Evolutionary conservation across 2,329 filamentous ascomycete species (phyloP), one percentile per base, ranked within the genome.

Genomic region (Ciborinia camelliae): DNA sequence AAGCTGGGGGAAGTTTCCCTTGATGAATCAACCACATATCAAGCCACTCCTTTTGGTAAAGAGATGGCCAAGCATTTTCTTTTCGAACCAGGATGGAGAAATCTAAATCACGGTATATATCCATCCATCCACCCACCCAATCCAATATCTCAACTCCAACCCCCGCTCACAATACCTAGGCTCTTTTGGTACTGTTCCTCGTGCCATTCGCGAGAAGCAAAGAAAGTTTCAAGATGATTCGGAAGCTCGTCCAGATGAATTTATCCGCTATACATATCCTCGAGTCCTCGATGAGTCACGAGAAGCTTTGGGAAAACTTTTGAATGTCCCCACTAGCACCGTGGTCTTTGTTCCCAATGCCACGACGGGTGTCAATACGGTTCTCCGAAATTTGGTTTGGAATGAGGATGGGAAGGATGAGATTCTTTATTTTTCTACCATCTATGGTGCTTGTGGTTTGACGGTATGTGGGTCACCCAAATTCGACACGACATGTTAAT

Each of bases 341-440:
- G 79, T 90, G 47, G 92, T 96, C 0, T 88, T 96, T 68, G 86
- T 96, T 0, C 80, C 84, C 65, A 97, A 97, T 75, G 91, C 92
- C 15, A 96, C 91, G 0, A 88, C 84, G 0, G 91, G 86, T 30
- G 77, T 92, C 54, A 94, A 95, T 77, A 90, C 87, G 0, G 85
- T 96, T 6, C 82, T 97, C n/a, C 86, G 89, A 50, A 93, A 90
- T 74, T 76, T 97, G 2, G 73, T 75, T 1, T 96, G 88, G 82
- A 75, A 84, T 45, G 75, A 80, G 0, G 88, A 89, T 67, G 71
- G 73, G 2, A 73, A 71, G 14, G 93, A 97, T 73, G 86, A 89
- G 67, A 90, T 96, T 68, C 72, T 96, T 52, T 89, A 87, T 76
- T 96, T 97, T 74, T 84, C 87, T 64, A 67, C 61, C 30, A 71